Evolutionary conservation across 2,329 filamentous ascomycete species (phyloP), one percentile per base, ranked within the genome.

Genomic region (Penicillium verrucosum): DNA sequence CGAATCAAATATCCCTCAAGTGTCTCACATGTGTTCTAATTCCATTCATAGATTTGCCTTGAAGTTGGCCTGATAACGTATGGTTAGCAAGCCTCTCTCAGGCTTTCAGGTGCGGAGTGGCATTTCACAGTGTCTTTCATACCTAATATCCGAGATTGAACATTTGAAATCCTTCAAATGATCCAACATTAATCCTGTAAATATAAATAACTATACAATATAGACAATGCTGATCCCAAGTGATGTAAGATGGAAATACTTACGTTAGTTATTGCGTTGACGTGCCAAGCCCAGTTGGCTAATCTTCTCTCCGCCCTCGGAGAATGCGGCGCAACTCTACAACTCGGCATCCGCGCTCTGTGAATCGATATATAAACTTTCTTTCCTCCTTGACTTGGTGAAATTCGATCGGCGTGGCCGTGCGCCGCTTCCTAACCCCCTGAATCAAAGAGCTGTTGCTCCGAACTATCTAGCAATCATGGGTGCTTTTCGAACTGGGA

Each of bases 401-500:
- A 36, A 42, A 10, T 38, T 55, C 47, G 54, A 61, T 61, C 62
- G 59, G 52, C 51, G 56, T 59, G 62, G 57, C 62, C 57, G 60
- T 63, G 63, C 60, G 62, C 60, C 56, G 47, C 57, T 57, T 55
- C 46, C 45, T 59, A 37, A 62, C 57, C 57, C 47, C 43, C 43
- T 47, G 23, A 37, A 37, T 43, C 51, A 18, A 53, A 48, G 52
- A 52, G 45, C 57, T 49, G 37, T 36, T 29, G 47, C 5, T 3
- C 21, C 21, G 3, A 16, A 25, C 23, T 47, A 43, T 52, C 34
- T 41, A 41, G 34, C 36, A 43, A 55, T 37, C 25, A 72, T 70
- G 69, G 60, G 60, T 16, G 41, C 67, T 16, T 62, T 73, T 36
- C 64, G 70, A 44, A 69, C 67, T 3, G 69, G 63, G 34, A 59